Conservation (phyloP, 2,329 filamentous ascomycete species). For the Fusarium longipes region DNA sequence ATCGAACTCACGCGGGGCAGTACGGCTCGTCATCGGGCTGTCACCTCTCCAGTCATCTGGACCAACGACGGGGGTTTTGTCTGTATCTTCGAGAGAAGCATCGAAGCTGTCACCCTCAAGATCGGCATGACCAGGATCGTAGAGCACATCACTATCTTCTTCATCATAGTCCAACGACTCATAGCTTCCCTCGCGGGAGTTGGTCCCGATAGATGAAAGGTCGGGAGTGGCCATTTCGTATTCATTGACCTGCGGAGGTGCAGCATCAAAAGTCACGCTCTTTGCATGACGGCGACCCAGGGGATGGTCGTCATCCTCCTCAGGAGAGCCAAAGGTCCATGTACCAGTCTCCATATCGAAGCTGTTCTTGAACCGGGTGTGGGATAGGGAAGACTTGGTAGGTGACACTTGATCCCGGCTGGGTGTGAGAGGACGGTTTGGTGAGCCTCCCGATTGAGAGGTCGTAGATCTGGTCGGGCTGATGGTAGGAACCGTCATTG, state of each 20-base stretch:
- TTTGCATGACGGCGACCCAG: slow-evolving; percentile 85
- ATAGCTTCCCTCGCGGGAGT: slow-evolving; percentile 92
- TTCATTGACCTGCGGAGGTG: slow-evolving; percentile 93
- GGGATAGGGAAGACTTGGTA: slow-evolving; percentile 88
- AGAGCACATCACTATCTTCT: slow-evolving; percentile 69
- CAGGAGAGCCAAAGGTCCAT: slow-evolving; percentile 74
- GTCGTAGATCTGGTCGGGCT: slow-evolving; percentile 63
- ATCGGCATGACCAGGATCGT: slow-evolving; percentile 64
- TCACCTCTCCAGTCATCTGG: slow-evolving; percentile 95
- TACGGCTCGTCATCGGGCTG: slow-evolving; percentile 57
- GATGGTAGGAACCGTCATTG: slow-evolving; percentile 68
- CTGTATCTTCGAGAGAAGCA: slow-evolving; percentile 91
- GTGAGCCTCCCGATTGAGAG: slow-evolving; percentile 51
- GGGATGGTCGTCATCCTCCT: slow-evolving; percentile 68
- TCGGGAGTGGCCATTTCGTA: slow-evolving; percentile 98
- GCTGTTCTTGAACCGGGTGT: slow-evolving; percentile 71
- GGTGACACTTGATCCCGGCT: slow-evolving; percentile 81
- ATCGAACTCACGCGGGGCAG: slow-evolving; percentile 62
- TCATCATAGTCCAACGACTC: slow-evolving; percentile 84
- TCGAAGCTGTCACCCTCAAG: slow-evolving; percentile 88
- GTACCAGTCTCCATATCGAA: slow-evolving; percentile 76
- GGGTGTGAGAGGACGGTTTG: slow-evolving; percentile 58
- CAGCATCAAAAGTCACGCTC: slow-evolving; percentile 96
- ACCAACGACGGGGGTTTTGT: slow-evolving; percentile 97
- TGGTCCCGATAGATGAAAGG: slow-evolving; percentile 89